Base-by-base conservation (phyloP, 176 grass and related monocot species). In the Oryza nivara region DNA sequence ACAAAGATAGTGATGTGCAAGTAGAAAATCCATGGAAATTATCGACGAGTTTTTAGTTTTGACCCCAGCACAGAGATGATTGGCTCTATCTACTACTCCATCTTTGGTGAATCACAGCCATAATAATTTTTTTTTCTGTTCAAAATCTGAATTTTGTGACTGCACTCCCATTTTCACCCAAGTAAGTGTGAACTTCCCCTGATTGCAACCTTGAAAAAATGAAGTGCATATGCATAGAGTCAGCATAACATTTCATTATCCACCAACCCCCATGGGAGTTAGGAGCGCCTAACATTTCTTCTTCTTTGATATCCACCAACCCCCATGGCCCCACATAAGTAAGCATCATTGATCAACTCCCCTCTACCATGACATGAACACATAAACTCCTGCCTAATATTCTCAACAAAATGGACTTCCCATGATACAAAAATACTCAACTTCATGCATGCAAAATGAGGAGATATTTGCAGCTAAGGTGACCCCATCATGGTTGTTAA, bases 221-320 rank as follows among this genome's bases (percentile, higher is more conserved):
- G 78, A 80, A 38, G 3, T 28, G 78, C 65, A 8, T 69, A 38
- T 36, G 35, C 35, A 36, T 38, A 38, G 36, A 6, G 4, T 38
- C 36, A 38, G 65, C 45, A 52, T 15, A 14, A 9, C 43, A 48
- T 51, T 10, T 56, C 12, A 43, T 65, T 38, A 49, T 41, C 76
- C 76, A 80, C 68, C 76, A 80, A 86, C 76, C 36, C 76, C 16
- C 45, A 25, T 64, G 81, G 56, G 75, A 47, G 30, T 15, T 41
- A 58, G 75, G 75, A 70, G 25, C 75, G 78, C 75, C 67, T 38
- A 79, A 46, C 68, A 47, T 68, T 9, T 49, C 20, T 17, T 20
- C 22, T 10, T 85, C 67, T 45, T 52, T 63, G 40, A 8, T 7
- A 38, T 38, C 36, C 36, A 38, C 36, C 36, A 38, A 38, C 36